phyloP scores from a whole-genome alignment of 169 alveolate species.

The Plasmodium fragile region DNA sequence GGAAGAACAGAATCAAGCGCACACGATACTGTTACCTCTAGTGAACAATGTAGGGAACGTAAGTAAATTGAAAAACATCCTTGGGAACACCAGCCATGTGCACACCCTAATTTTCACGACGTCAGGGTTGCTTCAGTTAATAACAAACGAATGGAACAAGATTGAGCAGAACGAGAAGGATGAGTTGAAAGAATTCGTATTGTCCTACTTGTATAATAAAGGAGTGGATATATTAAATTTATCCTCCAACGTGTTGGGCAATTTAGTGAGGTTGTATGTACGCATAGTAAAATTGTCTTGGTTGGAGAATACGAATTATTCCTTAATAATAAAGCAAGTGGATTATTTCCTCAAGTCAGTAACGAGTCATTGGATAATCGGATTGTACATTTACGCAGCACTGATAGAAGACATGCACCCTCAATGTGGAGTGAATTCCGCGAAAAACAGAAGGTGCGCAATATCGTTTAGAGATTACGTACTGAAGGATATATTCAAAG shows the following conservation, averaged over 20 bases:
- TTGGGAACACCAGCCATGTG: constrained; percentile 89
- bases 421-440: constrained; percentile 88
- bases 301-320: constrained; percentile 90
- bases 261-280: constrained; percentile 90
- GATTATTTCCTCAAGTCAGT: constrained; percentile 90
- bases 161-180: constrained; percentile 90
- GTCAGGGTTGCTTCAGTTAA: constrained; percentile 87
- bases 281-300: constrained; percentile 92
- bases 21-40: constrained; percentile 92
- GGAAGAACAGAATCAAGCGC: constrained; percentile 92
- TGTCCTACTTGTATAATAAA: constrained; percentile 90
- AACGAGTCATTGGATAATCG: constrained; percentile 95
- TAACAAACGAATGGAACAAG: constrained; percentile 91
- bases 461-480: constrained; percentile 94
- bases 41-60: constrained; percentile 89
- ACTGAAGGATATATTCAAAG: constrained; percentile 90
- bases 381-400: constrained; percentile 92
- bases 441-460: constrained; percentile 93
- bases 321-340: constrained; percentile 85
- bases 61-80: constrained; percentile 85
- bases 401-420: constrained; percentile 91
- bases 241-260: constrained; percentile 92
- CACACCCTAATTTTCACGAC: constrained; percentile 91
- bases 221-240: constrained; percentile 93
- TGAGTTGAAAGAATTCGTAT: constrained; percentile 90